Evolutionary conservation across 768 basidiomycete species (phyloP), one percentile per base, ranked within the genome.

Genomic region (Termitomyces sp.): DNA sequence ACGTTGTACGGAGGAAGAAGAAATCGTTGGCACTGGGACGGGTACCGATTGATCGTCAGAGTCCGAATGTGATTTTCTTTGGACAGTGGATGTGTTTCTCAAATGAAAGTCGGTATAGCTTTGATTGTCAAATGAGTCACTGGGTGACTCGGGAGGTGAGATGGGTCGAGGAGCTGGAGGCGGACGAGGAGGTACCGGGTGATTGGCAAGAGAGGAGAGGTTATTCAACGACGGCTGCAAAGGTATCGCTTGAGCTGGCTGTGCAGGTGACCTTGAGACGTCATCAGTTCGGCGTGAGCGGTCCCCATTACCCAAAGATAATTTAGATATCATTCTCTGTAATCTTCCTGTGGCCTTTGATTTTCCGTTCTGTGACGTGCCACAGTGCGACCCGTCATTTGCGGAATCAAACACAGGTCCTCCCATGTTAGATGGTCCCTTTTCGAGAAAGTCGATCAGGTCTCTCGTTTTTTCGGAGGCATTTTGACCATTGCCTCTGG

Each of bases 311-410:
- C 79, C 78, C 59, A 82, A 73, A 37, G 82, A 85, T 27, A 93
- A 74, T 63, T 84, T 86, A 19, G 90, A 91, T 63, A 94, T 88
- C 85, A 94, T 91, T 60, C 85, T 81, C 69, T 88, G 86, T 58
- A 94, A 72, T 25, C 89, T 79, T 47, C 83, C 83, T 54, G 77
- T 77, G 48, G 72, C 71, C 69, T 84, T 84, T 25, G 77, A 74
- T 56, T 81, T 80, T 7, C 69, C 67, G 53, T 73, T 75, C 25
- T 79, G 78, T 46, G 74, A 67, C 19, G 19, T 55, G 9, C 60
- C 59, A 47, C 46, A 47, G 12, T 73, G 65, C 16, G 61, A 59
- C 28, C 63, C 55, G 43, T 70, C 73, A 21, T 63, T 42, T 25
- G 65, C 59, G 54, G 74, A 71, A 53, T 79, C 76, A 16, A 80